Conservation (phyloP, 768 basidiomycete species). For the Cystobasidium tubakii region DNA sequence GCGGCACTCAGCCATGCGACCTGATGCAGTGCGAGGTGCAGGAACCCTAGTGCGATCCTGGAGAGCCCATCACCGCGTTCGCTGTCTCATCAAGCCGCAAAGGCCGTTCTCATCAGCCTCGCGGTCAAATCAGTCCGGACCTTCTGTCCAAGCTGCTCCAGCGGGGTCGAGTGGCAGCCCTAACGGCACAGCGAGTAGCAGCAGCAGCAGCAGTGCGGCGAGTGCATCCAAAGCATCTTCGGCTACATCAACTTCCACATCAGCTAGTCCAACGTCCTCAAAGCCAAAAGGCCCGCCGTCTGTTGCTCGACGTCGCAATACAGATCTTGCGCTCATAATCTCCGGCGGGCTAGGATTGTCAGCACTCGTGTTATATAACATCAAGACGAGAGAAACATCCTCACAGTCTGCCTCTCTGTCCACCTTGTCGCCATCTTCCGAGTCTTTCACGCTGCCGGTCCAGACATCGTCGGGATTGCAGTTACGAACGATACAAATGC, state of each 20-base stretch:
- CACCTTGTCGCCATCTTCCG: conserved; percentile 23
- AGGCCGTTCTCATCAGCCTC: background rate
- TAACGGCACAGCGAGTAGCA: background rate
- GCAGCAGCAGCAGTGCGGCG: conserved; percentile 17
- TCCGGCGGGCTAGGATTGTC: conserved; percentile 10
- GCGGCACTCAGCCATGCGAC: conserved; percentile 8
- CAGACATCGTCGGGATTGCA: conserved; percentile 18
- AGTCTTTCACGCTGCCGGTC: conserved; percentile 31
- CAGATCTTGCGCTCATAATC: conserved; percentile 33
- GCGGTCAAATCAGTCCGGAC: background rate
- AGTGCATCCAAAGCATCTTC: background rate
- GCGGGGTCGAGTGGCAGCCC: background rate
- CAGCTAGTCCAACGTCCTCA: conserved; percentile 5
- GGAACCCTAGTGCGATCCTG: background rate
- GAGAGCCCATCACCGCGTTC: background rate
- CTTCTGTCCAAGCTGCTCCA: conserved; percentile 6
- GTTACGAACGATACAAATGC: conserved; percentile 27
- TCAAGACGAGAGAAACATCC: background rate
- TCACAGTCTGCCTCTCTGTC: conserved; percentile 11
- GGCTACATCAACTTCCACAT: background rate
- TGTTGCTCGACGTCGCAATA: conserved; percentile 13
- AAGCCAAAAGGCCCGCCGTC: conserved; percentile 11
- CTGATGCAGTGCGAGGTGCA: background rate
- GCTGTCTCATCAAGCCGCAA: background rate
- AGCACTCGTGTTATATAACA: conserved; percentile 14